Conservation (phyloP, 2,329 filamentous ascomycete species). For the Cephalotrichum gorgonifer region DNA sequence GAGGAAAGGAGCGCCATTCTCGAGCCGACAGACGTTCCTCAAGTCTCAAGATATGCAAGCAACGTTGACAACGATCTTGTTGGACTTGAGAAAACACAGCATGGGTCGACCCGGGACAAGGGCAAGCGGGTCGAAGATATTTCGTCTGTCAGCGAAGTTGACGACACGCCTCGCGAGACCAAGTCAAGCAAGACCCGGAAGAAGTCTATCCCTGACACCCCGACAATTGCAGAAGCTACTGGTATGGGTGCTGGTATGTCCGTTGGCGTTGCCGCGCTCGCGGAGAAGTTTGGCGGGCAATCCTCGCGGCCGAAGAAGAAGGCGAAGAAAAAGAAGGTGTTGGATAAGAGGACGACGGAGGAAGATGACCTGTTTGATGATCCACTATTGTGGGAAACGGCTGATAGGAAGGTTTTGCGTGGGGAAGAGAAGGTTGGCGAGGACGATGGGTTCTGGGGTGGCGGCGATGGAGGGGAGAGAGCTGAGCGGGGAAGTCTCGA, state of each 20-base stretch:
- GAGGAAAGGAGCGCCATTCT: not conserved
- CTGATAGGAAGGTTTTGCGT: not conserved
- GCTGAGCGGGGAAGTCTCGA: constrained; percentile 19
- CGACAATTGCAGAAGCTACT: constrained; percentile 15
- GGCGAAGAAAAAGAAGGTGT: constrained; percentile 26
- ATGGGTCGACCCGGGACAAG: not conserved
- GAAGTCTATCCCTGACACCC: not conserved
- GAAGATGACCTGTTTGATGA: constrained; percentile 34
- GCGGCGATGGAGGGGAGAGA: not conserved
- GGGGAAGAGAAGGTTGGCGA: constrained; percentile 1
- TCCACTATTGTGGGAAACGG: constrained; percentile 27
- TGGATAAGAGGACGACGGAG: constrained; percentile 26
- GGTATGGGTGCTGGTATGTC: constrained; percentile 16
- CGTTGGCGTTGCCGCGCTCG: constrained; percentile 22
- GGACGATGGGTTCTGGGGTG: not conserved
- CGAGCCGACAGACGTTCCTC: not conserved
- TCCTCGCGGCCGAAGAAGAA: constrained; percentile 15
- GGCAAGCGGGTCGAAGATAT: not conserved
- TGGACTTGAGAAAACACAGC: not conserved
- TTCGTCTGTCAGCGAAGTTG: not conserved
- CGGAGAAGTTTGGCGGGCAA: constrained; percentile 20
- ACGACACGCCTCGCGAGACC: not conserved
- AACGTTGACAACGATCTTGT: not conserved
- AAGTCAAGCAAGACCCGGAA: not conserved
- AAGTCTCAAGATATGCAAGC: not conserved